These are phyloP conservation scores for Stramenopiles sp. DNA, from an alignment of 352 stramenopile genomes.

Conservation along the genomic window DNA sequence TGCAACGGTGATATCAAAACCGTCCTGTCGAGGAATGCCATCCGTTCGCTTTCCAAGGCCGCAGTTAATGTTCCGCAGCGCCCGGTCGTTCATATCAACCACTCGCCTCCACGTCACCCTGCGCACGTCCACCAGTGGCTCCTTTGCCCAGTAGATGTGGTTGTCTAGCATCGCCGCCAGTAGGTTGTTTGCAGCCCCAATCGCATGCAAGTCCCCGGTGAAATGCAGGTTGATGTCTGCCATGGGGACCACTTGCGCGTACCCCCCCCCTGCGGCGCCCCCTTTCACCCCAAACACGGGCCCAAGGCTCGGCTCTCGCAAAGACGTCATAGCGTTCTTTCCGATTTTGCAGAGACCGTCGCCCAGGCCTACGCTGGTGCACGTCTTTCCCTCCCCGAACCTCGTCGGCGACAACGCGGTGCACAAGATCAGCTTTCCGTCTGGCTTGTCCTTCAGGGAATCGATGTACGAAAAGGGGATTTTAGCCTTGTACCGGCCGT, in stretches of 20 bases:
- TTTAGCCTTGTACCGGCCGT: conserved; percentile 71
- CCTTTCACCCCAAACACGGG: conserved; percentile 97
- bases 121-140: conserved; percentile 74
- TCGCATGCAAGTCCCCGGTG: conserved; percentile 94
- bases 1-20: conserved; percentile 82
- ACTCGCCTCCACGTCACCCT: conserved; percentile 84
- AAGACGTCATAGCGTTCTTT: background rate
- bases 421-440: background rate
- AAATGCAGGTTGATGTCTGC: conserved; percentile 98
- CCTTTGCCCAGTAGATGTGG: conserved; percentile 88
- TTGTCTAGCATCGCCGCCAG: conserved; percentile 91
- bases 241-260: conserved; percentile 76
- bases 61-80: conserved; percentile 69
- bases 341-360: background rate
- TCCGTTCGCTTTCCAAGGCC: conserved; percentile 59
- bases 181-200: conserved; percentile 93
- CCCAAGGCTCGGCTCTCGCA: conserved; percentile 27
- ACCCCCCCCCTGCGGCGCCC: conserved; percentile 57
- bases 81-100: conserved; percentile 88
- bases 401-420: background rate
- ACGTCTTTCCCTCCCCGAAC: background rate
- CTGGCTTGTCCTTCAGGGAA: conserved; percentile 23
- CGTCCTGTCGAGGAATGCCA: conserved; percentile 37
- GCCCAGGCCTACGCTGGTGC: background rate
- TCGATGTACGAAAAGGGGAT: conserved; percentile 26